Conservation (phyloP, 441 rosid genomes). For the Adansonia gregorii region DNA sequence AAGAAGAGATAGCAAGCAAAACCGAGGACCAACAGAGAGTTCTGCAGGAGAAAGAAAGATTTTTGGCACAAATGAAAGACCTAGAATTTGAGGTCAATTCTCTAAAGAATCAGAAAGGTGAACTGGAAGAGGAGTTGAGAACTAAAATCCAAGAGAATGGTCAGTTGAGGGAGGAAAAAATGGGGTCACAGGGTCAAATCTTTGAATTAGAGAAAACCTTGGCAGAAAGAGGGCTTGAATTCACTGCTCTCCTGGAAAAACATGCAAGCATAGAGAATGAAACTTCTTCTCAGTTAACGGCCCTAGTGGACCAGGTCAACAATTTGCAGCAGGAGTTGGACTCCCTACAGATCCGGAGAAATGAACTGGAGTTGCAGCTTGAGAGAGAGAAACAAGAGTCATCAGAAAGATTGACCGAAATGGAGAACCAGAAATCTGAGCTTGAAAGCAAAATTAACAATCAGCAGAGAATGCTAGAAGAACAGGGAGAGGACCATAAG, state of each 20-base stretch:
- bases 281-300: slow-evolving; percentile 45
- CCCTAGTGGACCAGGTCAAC: slow-evolving; percentile 31
- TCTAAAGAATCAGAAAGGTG: too few relatives aligned
- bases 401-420: slow-evolving; percentile 19
- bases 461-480: slow-evolving; percentile 43
- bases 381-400: slow-evolving; percentile 33
- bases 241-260: slow-evolving; percentile 44
- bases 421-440: slow-evolving; percentile 23
- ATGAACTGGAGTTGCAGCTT: slow-evolving; percentile 47
- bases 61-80: slow-evolving; percentile 40
- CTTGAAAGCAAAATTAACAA: not conserved
- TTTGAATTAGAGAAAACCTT: slow-evolving; percentile 37
- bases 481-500: slow-evolving; percentile 51
- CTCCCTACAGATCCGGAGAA: slow-evolving; percentile 44
- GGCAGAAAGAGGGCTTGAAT: slow-evolving; percentile 33
- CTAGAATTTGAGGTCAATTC: slow-evolving; percentile 21
- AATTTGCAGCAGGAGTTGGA: slow-evolving; percentile 43
- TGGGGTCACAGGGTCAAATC: slow-evolving; percentile 38
- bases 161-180: too few relatives aligned
- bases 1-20: slow-evolving; percentile 49
- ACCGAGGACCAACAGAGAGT: not conserved
- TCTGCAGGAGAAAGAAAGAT: slow-evolving; percentile 55
- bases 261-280: slow-evolving; percentile 40
- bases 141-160: too few relatives aligned
- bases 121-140: too few relatives aligned